A percentile compares a stretch with the other conserved stretches of the same genome.
Evolutionary conservation across 352 stramenopile genomes (phyloP).

Genomic region (Globisporangium nodosum): DNA sequence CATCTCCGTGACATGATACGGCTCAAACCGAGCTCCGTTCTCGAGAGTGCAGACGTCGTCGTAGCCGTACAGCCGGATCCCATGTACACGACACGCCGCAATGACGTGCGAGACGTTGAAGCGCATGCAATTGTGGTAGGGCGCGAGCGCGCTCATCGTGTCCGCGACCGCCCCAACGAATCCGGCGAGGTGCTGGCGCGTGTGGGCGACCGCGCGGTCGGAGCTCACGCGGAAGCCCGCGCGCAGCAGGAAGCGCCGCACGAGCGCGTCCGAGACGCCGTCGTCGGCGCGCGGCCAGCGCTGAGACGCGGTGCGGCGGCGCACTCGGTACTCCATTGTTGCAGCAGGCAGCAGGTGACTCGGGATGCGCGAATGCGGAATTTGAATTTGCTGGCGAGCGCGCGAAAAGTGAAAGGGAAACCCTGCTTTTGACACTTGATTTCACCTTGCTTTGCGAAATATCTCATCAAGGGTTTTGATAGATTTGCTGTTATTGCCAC

Average conservation of each 20-base stretch:
- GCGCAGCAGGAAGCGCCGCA: constrained; percentile 69
- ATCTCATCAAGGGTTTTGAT: not conserved
- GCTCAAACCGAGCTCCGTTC: constrained; percentile 12
- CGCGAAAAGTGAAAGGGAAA: constrained; percentile 16
- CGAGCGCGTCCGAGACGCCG: constrained; percentile 30
- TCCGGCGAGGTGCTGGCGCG: constrained; percentile 38
- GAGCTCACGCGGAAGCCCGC: constrained; percentile 60
- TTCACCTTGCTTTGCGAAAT: constrained; percentile 5
- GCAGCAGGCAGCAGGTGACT: no score
- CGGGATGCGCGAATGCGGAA: constrained; percentile 2
- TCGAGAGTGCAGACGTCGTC: constrained; percentile 64
- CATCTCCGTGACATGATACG: constrained; percentile 68
- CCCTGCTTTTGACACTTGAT: constrained; percentile 7
- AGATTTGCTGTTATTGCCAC: not conserved
- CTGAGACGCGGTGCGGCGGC: constrained; percentile 27
- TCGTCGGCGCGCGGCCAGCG: not conserved
- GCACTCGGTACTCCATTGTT: constrained; percentile 37
- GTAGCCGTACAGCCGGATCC: constrained; percentile 75
- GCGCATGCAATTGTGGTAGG: constrained; percentile 31
- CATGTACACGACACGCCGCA: constrained; percentile 50
- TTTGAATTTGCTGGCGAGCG: constrained; percentile 19
- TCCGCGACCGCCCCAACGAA: constrained; percentile 56
- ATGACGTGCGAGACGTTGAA: constrained; percentile 66
- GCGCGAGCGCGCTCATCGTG: constrained; percentile 42
- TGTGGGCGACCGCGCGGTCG: constrained; percentile 22